Evolutionary conservation across 805 yeast species (phyloP).

Genomic region (Clavispora asparagi): DNA sequence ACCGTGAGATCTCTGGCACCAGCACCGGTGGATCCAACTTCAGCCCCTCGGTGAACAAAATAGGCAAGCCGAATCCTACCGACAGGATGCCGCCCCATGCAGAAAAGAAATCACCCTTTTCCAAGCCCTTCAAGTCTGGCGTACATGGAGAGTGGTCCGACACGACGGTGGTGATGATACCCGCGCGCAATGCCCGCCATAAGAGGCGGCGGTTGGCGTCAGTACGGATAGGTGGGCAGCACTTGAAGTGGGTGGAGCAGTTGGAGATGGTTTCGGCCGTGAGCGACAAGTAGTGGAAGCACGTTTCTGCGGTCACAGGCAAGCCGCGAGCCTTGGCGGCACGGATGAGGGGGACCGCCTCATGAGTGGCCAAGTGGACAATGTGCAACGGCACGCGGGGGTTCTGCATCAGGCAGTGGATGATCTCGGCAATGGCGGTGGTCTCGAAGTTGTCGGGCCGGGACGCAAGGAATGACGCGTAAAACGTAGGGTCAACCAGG

Average conservation of each 20-base stretch:
- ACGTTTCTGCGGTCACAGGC: constrained; percentile 83
- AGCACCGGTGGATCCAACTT: constrained; percentile 47
- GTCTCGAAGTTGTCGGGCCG: constrained; percentile 88
- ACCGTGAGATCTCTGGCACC: constrained; percentile 59
- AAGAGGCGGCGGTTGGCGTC: constrained; percentile 63
- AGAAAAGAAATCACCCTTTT: constrained; percentile 78
- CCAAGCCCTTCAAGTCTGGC: constrained; percentile 78
- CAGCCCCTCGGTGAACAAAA: constrained; percentile 69
- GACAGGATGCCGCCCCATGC: constrained; percentile 98
- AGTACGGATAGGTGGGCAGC: constrained; percentile 91
- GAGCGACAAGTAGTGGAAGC: constrained; percentile 84
- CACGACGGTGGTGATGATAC: constrained; percentile 75
- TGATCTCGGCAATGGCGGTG: constrained; percentile 72
- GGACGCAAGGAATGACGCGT: constrained; percentile 71
- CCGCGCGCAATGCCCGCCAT: constrained; percentile 71
- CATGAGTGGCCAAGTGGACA: constrained; percentile 84
- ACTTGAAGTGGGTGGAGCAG: constrained; percentile 79
- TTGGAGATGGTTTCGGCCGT: constrained; percentile 73
- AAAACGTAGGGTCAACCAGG: constrained; percentile 55
- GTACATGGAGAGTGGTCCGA: constrained; percentile 97
- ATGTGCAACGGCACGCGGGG: constrained; percentile 75
- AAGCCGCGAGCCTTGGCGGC: constrained; percentile 56
- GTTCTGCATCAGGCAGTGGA: constrained; percentile 51
- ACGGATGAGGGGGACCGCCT: constrained; percentile 69
- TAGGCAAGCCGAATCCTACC: constrained; percentile 84